Evolutionary conservation across 1,284 basidiomycete species (phyloP).

Genomic region (Rhodotorula sp.): DNA sequence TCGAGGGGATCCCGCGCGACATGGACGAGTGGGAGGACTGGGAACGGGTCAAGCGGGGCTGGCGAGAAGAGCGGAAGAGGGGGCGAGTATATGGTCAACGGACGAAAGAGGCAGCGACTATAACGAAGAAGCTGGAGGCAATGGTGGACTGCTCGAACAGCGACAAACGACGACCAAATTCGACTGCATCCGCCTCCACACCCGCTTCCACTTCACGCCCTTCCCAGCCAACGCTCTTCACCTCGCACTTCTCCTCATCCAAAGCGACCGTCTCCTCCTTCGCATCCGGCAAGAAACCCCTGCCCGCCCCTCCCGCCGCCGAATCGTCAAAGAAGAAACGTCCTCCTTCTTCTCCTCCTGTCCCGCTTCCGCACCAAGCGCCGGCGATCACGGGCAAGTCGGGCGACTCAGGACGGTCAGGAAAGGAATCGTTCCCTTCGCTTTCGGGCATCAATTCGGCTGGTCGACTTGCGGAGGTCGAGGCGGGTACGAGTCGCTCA

Average conservation of each 20-base stretch:
- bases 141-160: not conserved
- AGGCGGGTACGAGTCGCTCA: too few species aligned
- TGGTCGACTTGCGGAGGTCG: too few species aligned
- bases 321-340: not conserved
- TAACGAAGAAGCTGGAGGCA: too few species aligned
- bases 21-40: not conserved
- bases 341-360: not conserved
- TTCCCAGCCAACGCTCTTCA: not conserved
- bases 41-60: not conserved
- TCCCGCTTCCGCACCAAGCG: not conserved
- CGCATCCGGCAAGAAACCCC: not conserved
- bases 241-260: not conserved
- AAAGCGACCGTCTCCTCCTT: not conserved
- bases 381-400: too few species aligned
- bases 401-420: not conserved
- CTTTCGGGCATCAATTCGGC: not conserved
- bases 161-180: too few species aligned
- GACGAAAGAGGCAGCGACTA: too few species aligned
- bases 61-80: not conserved
- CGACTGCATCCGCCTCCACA: too few species aligned
- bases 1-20: constrained; percentile 1
- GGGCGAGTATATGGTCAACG: too few species aligned
- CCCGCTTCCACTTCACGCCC: not conserved
- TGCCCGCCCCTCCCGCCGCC: not conserved
- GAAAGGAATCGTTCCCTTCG: not conserved